These are phyloP conservation scores for Yarrowia hollandica DNA, from an alignment of 805 yeast genomes.

Conservation along the genomic window DNA sequence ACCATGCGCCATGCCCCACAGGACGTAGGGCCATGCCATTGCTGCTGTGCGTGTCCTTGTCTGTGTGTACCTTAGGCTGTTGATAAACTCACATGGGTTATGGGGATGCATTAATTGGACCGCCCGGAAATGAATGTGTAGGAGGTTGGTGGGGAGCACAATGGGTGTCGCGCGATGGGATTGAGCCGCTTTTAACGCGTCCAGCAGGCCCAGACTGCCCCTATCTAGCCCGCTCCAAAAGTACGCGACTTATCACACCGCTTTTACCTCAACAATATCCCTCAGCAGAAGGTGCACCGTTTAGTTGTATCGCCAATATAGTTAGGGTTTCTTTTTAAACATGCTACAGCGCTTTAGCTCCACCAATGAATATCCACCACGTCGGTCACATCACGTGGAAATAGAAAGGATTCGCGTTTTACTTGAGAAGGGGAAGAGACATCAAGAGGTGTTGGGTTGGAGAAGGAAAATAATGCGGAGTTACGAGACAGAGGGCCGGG, in stretches of 20 bases:
- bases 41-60: too few relatives aligned
- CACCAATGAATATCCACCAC: constrained; percentile 10
- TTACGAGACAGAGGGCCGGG: background rate
- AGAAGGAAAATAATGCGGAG: too few relatives aligned
- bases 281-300: constrained; percentile 1
- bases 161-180: too few relatives aligned
- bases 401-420: background rate
- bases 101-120: constrained; percentile 21
- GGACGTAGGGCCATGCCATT: too few relatives aligned
- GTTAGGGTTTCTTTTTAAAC: background rate
- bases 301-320: background rate
- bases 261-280: background rate
- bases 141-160: too few relatives aligned
- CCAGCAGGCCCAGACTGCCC: too few relatives aligned
- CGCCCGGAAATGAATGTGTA: background rate
- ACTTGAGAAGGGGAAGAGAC: background rate
- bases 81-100: constrained; percentile 24
- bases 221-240: too few relatives aligned
- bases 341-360: constrained; percentile 5
- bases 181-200: background rate
- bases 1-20: too few relatives aligned
- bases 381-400: constrained; percentile 17
- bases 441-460: background rate
- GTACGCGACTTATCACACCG: background rate
- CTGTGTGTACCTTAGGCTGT: background rate